These are phyloP conservation scores for Thamnidium elegans DNA, from an alignment of 192 early-diverging fungal genomes.

Conservation along the genomic window DNA sequence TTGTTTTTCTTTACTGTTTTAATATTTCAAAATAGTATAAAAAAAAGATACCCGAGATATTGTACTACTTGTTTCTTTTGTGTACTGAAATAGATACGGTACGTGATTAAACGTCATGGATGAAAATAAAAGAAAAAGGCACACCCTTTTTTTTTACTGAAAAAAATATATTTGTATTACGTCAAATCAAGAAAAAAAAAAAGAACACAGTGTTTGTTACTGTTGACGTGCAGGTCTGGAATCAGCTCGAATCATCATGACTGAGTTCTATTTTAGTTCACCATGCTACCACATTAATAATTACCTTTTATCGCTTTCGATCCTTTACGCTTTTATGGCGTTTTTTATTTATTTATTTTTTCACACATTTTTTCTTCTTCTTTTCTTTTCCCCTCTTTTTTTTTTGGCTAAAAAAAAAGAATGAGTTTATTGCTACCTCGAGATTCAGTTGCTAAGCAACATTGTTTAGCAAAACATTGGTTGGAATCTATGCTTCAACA, in stretches of 20 bases:
- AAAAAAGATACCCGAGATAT: too few species aligned
- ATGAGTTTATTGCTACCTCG: neutral
- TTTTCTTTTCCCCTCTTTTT: neutral
- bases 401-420: neutral
- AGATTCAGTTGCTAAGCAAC: neutral
- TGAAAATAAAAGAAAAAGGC: neutral
- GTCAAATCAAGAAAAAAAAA: neutral
- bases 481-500: slow-evolving; percentile 22
- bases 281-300: too few species aligned
- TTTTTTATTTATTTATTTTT: neutral
- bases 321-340: neutral
- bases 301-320: too few species aligned
- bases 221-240: neutral
- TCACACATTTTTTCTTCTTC: neutral
- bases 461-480: slow-evolving; percentile 20
- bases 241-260: too few species aligned
- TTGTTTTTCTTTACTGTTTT: too few species aligned
- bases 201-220: neutral
- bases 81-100: too few species aligned
- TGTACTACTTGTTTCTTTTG: too few species aligned
- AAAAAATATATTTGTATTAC: neutral
- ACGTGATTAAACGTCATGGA: too few species aligned
- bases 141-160: neutral
- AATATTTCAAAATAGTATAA: too few species aligned
- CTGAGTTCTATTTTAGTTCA: neutral